Conservation (phyloP, 495 filamentous ascomycete genomes). For the Penicillium nucicola region DNA sequence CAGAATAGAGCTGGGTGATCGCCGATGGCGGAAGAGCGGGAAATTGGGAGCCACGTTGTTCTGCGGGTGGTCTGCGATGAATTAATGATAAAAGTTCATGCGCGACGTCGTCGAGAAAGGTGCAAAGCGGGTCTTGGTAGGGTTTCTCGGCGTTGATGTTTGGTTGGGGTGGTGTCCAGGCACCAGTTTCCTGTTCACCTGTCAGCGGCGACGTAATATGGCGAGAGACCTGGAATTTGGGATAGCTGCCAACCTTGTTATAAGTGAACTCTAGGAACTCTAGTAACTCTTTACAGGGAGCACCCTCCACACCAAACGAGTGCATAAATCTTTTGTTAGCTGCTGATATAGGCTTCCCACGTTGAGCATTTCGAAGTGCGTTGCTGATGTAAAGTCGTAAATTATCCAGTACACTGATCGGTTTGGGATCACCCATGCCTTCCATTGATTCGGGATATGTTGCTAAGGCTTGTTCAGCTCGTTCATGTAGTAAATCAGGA, state of each 20-base stretch:
- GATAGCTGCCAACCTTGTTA: constrained; percentile 26
- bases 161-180: constrained; percentile 47
- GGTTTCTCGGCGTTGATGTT: constrained; percentile 33
- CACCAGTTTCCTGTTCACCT: constrained; percentile 27
- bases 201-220: constrained; percentile 10
- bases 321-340: constrained; percentile 71
- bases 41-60: constrained; percentile 39
- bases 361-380: constrained; percentile 44
- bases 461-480: constrained; percentile 50
- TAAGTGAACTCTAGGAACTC: constrained; percentile 59
- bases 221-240: neutral
- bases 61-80: constrained; percentile 38
- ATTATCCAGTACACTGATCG: constrained; percentile 50
- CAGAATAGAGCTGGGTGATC: constrained; percentile 35
- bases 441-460: constrained; percentile 58
- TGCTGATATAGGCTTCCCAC: constrained; percentile 55
- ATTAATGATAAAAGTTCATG: constrained; percentile 51
- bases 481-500: constrained; percentile 45
- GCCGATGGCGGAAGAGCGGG: constrained; percentile 29
- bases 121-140: constrained; percentile 41
- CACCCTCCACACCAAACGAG: constrained; percentile 57
- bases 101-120: constrained; percentile 53
- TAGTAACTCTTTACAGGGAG: constrained; percentile 59
- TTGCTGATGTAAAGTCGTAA: constrained; percentile 63
- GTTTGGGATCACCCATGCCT: constrained; percentile 44